A percentile compares a stretch with the other conserved stretches of the same genome.
Evolutionary conservation across 768 basidiomycete species (phyloP).

Genomic region (Mycena amicta): DNA sequence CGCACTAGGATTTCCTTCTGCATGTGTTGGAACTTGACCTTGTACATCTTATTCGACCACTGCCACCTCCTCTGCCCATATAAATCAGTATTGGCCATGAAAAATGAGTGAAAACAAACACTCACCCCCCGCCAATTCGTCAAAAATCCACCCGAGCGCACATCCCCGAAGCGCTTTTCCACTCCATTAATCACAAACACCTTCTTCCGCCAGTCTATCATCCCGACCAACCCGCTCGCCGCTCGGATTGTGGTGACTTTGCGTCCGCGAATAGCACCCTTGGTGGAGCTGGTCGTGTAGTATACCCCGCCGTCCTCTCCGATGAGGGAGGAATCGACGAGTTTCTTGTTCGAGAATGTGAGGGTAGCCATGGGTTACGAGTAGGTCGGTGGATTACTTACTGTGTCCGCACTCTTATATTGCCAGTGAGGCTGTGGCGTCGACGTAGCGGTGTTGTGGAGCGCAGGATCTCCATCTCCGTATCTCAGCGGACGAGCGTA

Average conservation of each 20-base stretch:
- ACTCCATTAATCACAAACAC: constrained; percentile 7
- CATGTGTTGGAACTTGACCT: neutral
- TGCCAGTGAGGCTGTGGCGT: too few species aligned
- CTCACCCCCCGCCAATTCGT: too few species aligned
- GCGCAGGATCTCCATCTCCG: too few species aligned
- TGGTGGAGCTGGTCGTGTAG: constrained; percentile 4
- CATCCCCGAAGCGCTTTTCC: neutral
- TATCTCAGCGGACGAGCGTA: too few species aligned
- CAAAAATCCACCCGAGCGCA: constrained; percentile 1
- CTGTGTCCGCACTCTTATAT: too few species aligned
- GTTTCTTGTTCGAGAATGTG: constrained; percentile 9
- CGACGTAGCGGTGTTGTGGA: too few species aligned
- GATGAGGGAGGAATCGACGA: neutral
- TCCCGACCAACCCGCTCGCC: constrained; percentile 3
- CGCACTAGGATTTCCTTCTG: neutral
- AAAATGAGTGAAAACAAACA: too few species aligned
- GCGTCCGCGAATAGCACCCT: neutral
- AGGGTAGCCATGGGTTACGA: constrained; percentile 6
- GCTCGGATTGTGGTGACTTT: constrained; percentile 11
- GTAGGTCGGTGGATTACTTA: too few species aligned
- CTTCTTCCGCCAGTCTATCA: constrained; percentile 16
- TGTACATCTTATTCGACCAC: neutral
- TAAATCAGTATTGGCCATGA: too few species aligned
- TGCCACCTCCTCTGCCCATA: too few species aligned
- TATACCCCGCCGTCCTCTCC: constrained; percentile 7